Evolutionary conservation across 1,284 basidiomycete species (phyloP).

Genomic region (Apiotrichum mycotoxinovorans): DNA sequence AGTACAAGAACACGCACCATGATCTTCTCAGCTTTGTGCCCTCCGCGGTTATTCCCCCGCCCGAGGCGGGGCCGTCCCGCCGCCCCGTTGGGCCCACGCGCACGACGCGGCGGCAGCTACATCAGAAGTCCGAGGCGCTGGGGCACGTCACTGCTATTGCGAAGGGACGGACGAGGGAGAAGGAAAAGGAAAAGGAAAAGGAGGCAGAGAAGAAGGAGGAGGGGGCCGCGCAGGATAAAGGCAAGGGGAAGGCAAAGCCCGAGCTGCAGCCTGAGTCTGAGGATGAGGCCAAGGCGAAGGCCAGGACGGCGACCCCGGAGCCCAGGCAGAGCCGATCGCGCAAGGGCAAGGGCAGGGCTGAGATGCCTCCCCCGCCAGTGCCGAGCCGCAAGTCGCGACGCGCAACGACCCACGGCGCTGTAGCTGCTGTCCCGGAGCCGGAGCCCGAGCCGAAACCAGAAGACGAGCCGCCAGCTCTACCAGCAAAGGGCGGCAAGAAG

Average conservation of each 20-base stretch:
- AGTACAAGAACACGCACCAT: conserved; percentile 36
- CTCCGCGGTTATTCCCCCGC: background rate
- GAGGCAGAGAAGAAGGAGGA: conserved; percentile 1
- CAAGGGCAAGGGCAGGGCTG: conserved; percentile 5
- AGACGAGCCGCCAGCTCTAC: background rate
- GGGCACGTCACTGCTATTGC: conserved; percentile 16
- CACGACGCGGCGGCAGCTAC: conserved; percentile 40
- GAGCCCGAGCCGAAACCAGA: conserved; percentile 1
- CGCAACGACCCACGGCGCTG: conserved; percentile 17
- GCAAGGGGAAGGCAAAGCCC: conserved; percentile 18
- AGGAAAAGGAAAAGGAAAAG: conserved; percentile 19
- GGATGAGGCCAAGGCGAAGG: background rate
- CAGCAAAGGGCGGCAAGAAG: conserved; percentile 23
- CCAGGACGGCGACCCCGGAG: too few species aligned
- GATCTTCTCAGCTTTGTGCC: conserved; percentile 35
- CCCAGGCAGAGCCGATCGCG: background rate
- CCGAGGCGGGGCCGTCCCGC: conserved; percentile 32
- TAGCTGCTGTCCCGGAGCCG: background rate
- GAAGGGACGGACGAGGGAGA: background rate
- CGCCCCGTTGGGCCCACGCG: conserved; percentile 22
- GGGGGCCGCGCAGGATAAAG: background rate
- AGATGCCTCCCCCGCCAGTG: conserved; percentile 32
- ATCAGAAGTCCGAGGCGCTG: conserved; percentile 35
- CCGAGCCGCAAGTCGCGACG: conserved; percentile 18
- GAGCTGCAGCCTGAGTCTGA: background rate